These are phyloP conservation scores for Eucalyptus regnans DNA, from an alignment of 345 rosid species.

Conservation along the genomic window DNA sequence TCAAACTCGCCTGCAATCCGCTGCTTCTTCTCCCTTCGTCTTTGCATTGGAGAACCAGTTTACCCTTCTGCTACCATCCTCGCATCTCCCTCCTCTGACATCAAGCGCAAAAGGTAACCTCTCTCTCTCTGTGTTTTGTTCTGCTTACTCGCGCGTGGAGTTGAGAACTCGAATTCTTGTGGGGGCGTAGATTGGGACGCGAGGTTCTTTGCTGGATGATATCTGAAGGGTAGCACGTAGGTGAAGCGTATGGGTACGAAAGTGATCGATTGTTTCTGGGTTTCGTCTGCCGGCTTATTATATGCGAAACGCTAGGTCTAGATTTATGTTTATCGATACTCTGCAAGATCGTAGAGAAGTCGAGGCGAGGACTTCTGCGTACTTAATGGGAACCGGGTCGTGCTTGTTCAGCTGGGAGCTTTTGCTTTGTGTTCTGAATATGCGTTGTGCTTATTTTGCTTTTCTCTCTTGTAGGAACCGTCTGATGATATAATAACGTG, in stretches of 20 bases:
- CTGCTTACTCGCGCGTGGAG: background rate
- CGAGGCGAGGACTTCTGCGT: background rate
- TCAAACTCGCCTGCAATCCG: background rate
- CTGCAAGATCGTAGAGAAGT: background rate
- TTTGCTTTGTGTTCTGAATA: background rate
- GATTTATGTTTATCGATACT: background rate
- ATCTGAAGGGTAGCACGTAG: background rate
- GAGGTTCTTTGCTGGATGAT: background rate
- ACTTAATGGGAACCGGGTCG: background rate
- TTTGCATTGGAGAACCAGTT: background rate
- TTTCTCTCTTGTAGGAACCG: background rate
- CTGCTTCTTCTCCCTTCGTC: background rate
- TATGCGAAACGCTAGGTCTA: background rate
- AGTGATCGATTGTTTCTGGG: background rate
- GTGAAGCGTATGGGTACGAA: background rate
- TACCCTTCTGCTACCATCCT: background rate
- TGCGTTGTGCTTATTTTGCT: background rate
- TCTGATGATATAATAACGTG: background rate
- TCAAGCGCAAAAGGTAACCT: background rate
- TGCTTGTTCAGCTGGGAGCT: background rate
- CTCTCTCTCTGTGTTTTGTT: background rate
- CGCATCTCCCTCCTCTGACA: background rate
- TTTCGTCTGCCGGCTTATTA: background rate
- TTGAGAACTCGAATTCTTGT: background rate
- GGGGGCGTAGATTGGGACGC: background rate